Evolutionary conservation across 306 rosid species (phyloP).

Genomic region (Vigna radiata): DNA sequence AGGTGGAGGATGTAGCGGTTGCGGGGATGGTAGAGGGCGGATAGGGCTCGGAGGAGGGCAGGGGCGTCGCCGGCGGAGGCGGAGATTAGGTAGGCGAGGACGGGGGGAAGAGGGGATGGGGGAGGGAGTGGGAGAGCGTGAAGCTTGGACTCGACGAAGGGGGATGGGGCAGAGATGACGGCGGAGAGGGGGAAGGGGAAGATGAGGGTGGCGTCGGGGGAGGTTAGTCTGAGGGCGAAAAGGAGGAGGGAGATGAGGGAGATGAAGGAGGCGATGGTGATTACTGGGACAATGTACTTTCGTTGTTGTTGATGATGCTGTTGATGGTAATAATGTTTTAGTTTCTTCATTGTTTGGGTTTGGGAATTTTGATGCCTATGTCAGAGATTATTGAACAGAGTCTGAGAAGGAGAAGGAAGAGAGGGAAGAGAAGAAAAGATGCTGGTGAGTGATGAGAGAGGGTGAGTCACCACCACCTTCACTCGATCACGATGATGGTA

Average conservation of each 20-base stretch:
- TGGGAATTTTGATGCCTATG: too few relatives aligned
- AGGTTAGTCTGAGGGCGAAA: constrained; percentile 51
- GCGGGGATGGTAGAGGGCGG: constrained; percentile 81
- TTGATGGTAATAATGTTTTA: constrained; percentile 66
- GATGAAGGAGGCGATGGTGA: constrained; percentile 58
- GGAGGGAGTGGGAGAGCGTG: constrained; percentile 64
- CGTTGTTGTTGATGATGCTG: constrained; percentile 46
- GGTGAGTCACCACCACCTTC: neutral
- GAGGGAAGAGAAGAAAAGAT: too few relatives aligned
- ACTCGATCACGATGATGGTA: too few relatives aligned
- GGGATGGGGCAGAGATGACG: constrained; percentile 39
- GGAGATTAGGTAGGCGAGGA: constrained; percentile 81
- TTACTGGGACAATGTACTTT: constrained; percentile 69
- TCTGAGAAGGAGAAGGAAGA: too few relatives aligned
- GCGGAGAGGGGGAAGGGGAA: constrained; percentile 64
- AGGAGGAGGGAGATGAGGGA: constrained; percentile 57
- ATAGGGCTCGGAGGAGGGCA: constrained; percentile 67
- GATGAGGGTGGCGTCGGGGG: constrained; percentile 51
- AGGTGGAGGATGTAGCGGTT: constrained; percentile 74
- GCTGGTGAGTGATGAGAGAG: too few relatives aligned
- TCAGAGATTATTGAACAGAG: neutral
- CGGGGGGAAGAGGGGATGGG: constrained; percentile 61
- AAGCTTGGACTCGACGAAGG: constrained; percentile 80
- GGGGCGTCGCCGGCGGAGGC: constrained; percentile 70
- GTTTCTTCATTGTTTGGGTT: constrained; percentile 62